phyloP scores from a whole-genome alignment of 345 rosid genomes.

The Pistacia atlantica region DNA sequence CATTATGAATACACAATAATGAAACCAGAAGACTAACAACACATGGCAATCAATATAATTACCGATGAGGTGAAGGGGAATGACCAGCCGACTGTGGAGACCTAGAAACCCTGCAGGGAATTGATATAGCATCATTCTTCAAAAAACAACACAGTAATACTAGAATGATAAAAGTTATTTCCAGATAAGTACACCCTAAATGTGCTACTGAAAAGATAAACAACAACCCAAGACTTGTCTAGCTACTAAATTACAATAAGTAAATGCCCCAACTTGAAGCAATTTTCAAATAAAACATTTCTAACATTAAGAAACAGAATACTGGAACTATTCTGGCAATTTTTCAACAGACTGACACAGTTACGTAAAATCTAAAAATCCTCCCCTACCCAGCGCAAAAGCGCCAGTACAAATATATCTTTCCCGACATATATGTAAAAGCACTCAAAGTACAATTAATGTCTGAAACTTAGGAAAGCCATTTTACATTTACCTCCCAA shows the following conservation, averaged over 20 bases:
- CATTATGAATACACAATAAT: background rate
- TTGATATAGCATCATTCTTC: constrained; percentile 7
- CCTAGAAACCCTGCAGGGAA: constrained; percentile 39
- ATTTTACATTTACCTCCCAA: background rate
- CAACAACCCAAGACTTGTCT: background rate
- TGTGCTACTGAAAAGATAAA: background rate
- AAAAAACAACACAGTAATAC: background rate
- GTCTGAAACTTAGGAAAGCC: background rate
- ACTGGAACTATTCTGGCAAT: background rate
- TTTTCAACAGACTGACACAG: background rate
- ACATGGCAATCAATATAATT: constrained; percentile 19
- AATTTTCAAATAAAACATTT: background rate
- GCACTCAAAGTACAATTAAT: background rate
- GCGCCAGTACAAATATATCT: background rate
- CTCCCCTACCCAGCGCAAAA: background rate
- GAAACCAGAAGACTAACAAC: constrained; percentile 7
- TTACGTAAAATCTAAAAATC: too few species aligned
- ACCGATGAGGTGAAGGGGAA: constrained; percentile 40
- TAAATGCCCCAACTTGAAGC: background rate
- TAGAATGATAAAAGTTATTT: constrained; percentile 1
- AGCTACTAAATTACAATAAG: constrained; percentile 2
- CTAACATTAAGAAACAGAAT: background rate
- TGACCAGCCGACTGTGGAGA: constrained; percentile 36
- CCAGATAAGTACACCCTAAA: background rate
- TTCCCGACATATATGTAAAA: too few species aligned